Conservation (phyloP, 129 eudicot species). For the Lactuca saligna region DNA sequence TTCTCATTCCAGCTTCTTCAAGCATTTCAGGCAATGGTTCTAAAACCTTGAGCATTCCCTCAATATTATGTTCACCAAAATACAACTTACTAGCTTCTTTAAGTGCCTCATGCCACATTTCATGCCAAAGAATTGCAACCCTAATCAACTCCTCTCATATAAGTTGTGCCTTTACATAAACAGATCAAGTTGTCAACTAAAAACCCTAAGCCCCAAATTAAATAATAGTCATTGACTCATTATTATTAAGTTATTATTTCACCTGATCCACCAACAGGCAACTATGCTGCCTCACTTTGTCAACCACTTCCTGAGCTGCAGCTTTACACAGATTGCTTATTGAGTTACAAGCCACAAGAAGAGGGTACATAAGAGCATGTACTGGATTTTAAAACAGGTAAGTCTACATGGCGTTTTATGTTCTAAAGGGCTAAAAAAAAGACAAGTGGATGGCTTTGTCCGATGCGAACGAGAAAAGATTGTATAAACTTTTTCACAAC, state of each 20-base stretch:
- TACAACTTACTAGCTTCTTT: slow-evolving; percentile 97
- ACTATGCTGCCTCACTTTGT: slow-evolving; percentile 38
- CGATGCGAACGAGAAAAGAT: slow-evolving; percentile 29
- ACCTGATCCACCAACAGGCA: slow-evolving; percentile 94
- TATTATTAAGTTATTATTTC: slow-evolving; percentile 1
- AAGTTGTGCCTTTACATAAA: too few relatives aligned
- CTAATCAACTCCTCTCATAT: slow-evolving; percentile 88
- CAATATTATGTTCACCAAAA: too few relatives aligned
- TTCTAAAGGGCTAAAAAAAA: slow-evolving; percentile 1
- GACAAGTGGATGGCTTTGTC: slow-evolving; percentile 96
- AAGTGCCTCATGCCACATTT: slow-evolving; percentile 94
- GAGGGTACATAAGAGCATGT: slow-evolving; percentile 99
- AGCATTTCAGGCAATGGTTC: too few relatives aligned
- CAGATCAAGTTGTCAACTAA: slow-evolving; percentile 15
- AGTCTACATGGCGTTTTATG: background rate
- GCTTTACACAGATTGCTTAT: slow-evolving; percentile 82
- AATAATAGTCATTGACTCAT: background rate
- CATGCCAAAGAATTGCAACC: slow-evolving; percentile 98
- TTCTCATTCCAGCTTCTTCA: too few relatives aligned
- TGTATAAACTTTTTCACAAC: slow-evolving; percentile 87
- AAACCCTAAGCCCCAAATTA: slow-evolving; percentile 11
- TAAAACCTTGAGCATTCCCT: too few relatives aligned
- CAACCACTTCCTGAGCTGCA: slow-evolving; percentile 93
- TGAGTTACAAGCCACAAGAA: slow-evolving; percentile 95
- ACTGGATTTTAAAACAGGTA: slow-evolving; percentile 6